phyloP scores from a whole-genome alignment of 352 stramenopile genomes.

The Globisporangium splendens region DNA sequence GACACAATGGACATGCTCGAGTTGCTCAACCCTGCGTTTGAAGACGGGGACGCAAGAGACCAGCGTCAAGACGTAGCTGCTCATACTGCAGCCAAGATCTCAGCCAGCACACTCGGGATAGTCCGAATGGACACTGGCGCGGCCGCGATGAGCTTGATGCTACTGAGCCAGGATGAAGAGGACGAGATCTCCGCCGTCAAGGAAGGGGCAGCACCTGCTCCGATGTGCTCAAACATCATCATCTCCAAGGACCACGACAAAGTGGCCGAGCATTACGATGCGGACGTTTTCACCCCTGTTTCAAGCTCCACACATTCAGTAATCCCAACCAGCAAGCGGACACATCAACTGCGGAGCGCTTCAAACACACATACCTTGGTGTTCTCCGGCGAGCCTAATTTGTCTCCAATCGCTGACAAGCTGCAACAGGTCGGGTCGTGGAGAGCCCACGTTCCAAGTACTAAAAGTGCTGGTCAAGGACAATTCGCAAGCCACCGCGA shows the following conservation, averaged over 20 bases:
- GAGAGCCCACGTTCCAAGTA: not conserved
- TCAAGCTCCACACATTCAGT: not conserved
- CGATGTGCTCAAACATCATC: not conserved
- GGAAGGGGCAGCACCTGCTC: not conserved
- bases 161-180: constrained; percentile 7
- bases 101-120: not conserved
- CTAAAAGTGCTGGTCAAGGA: not conserved
- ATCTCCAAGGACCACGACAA: not conserved
- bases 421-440: not conserved
- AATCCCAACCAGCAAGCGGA: not conserved
- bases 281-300: not conserved
- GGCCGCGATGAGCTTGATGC: constrained; percentile 12
- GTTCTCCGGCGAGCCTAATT: not conserved
- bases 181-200: not conserved
- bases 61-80: constrained; percentile 7
- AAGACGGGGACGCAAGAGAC: not conserved
- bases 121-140: constrained; percentile 8
- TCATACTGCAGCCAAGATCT: not conserved
- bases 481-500: not conserved
- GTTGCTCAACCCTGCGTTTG: constrained; percentile 28
- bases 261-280: not conserved
- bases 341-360: not conserved
- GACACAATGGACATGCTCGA: constrained; percentile 22
- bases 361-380: not conserved
- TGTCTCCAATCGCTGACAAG: constrained; percentile 13